Conservation (phyloP, 768 basidiomycete species). For the Tricholoma furcatifolium region DNA sequence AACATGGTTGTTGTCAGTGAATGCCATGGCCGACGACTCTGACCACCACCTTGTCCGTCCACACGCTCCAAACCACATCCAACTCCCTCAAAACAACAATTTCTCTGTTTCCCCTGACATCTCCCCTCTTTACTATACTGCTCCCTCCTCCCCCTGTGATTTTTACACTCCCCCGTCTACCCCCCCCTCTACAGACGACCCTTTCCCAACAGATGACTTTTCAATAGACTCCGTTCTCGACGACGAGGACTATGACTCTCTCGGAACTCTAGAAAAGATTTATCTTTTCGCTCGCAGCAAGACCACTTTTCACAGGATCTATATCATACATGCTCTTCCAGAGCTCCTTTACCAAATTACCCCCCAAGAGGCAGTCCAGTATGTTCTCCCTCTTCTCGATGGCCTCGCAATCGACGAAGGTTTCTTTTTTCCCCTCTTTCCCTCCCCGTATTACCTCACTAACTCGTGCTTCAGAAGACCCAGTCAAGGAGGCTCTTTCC, state of each 20-base stretch:
- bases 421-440: conserved; percentile 24
- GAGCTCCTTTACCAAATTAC: conserved; percentile 73
- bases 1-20: conserved; percentile 15
- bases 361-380: conserved; percentile 88
- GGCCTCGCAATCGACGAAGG: conserved; percentile 86
- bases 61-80: conserved; percentile 27
- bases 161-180: conserved; percentile 36
- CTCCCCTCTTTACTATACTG: conserved; percentile 41
- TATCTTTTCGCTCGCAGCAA: conserved; percentile 86
- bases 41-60: neutral
- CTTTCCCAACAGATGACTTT: conserved; percentile 35
- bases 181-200: conserved; percentile 28
- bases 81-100: conserved; percentile 28
- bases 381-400: conserved; percentile 88
- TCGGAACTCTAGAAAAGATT: conserved; percentile 86
- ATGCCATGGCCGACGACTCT: conserved; percentile 11
- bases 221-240: conserved; percentile 44
- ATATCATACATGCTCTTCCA: conserved; percentile 84
- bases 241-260: conserved; percentile 60
- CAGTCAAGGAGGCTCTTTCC: conserved; percentile 85
- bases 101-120: conserved; percentile 30
- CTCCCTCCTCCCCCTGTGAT: conserved; percentile 41
- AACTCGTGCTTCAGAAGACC: conserved; percentile 56
- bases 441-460: conserved; percentile 5
- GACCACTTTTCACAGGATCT: conserved; percentile 61